A percentile compares a stretch with the other conserved stretches of the same genome.
phyloP scores from a whole-genome alignment of 768 basidiomycete species.

The Tremella fuciformis region DNA sequence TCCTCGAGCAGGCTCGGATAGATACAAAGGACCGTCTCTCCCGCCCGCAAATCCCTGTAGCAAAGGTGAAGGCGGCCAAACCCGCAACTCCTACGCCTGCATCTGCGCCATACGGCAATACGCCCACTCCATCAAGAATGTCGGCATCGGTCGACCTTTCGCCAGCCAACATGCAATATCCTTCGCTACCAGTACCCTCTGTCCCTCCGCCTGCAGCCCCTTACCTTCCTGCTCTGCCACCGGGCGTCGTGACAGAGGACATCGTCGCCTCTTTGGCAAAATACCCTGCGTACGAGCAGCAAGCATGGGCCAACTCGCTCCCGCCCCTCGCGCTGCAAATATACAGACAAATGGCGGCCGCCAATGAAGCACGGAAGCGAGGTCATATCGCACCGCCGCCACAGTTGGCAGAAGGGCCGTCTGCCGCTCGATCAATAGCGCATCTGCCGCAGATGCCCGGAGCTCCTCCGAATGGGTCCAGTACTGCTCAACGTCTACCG shows the following conservation, averaged over 20 bases:
- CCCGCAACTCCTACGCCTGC: constrained; percentile 7
- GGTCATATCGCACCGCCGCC: constrained; percentile 6
- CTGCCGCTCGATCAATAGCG: constrained; percentile 10
- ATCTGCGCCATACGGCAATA: background rate
- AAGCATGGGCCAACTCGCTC: constrained; percentile 37
- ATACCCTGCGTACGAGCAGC: constrained; percentile 41
- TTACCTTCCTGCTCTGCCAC: constrained; percentile 38
- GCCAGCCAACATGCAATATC: constrained; percentile 5
- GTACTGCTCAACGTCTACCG: background rate
- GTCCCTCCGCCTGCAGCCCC: constrained; percentile 7
- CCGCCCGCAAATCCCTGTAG: constrained; percentile 8
- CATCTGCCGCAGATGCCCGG: background rate
- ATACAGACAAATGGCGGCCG: constrained; percentile 36
- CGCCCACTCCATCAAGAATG: background rate
- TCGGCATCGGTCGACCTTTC: constrained; percentile 3
- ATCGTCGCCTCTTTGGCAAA: constrained; percentile 37
- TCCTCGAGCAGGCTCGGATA: constrained; percentile 6
- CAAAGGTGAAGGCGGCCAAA: background rate
- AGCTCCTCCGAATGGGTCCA: too few species aligned
- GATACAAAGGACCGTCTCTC: constrained; percentile 17
- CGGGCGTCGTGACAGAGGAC: constrained; percentile 40
- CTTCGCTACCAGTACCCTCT: constrained; percentile 5
- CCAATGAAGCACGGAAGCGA: constrained; percentile 26
- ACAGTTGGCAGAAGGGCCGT: constrained; percentile 11
- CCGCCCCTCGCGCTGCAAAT: constrained; percentile 25